Evolutionary conservation across 2,329 filamentous ascomycete genomes (phyloP).

Genomic region (Colletotrichum kahawae): DNA sequence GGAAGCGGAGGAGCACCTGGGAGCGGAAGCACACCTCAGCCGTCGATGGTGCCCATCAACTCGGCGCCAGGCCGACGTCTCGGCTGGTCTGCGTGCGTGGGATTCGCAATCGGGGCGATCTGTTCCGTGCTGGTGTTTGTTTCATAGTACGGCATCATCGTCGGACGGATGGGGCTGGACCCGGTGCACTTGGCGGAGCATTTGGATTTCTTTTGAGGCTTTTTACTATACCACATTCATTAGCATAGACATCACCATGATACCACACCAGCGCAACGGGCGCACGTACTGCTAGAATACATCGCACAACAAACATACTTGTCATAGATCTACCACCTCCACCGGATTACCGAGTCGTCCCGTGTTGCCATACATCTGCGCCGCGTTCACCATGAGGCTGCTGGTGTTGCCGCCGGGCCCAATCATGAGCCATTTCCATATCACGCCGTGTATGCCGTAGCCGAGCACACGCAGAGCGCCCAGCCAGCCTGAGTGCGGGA

Average conservation of each 20-base stretch:
- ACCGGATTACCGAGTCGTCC: constrained; percentile 49
- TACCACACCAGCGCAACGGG: constrained; percentile 23
- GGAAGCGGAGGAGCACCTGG: not conserved
- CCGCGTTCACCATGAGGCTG: constrained; percentile 61
- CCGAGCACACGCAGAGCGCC: constrained; percentile 49
- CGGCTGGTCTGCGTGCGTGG: constrained; percentile 1
- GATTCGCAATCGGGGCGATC: not conserved
- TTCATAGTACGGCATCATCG: not conserved
- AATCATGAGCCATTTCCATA: constrained; percentile 63
- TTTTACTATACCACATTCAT: constrained; percentile 16
- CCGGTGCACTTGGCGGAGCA: constrained; percentile 15
- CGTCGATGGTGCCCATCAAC: constrained; percentile 4
- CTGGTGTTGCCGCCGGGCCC: constrained; percentile 56
- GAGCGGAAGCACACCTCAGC: not conserved
- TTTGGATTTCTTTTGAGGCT: not conserved
- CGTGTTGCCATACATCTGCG: constrained; percentile 59
- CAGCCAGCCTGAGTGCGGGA: constrained; percentile 51
- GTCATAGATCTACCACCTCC: constrained; percentile 39
- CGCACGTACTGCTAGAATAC: constrained; percentile 6
- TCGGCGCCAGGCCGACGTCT: not conserved
- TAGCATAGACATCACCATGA: constrained; percentile 20
- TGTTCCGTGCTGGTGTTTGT: constrained; percentile 11
- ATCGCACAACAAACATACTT: not conserved
- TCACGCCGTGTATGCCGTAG: constrained; percentile 50
- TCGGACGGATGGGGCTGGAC: not conserved